Conservation (phyloP, 2,329 filamentous ascomycete species). For the Colletotrichum coccodes region DNA sequence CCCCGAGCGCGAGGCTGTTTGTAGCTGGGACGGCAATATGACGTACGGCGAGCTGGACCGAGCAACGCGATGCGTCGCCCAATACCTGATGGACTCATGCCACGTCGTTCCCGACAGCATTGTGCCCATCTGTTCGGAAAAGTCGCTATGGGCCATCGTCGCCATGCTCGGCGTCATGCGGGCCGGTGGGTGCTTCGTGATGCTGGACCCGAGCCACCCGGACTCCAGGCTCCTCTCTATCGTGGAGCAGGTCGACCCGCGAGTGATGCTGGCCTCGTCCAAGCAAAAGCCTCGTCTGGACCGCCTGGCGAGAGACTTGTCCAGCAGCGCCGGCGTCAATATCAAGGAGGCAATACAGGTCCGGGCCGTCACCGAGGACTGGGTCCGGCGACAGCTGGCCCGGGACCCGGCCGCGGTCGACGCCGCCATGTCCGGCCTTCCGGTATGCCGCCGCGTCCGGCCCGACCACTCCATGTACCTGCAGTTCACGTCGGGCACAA, state of each 20-base stretch:
- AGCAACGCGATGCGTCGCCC: neutral
- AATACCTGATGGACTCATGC: neutral
- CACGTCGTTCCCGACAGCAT: slow-evolving; percentile 39
- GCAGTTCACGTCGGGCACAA: neutral
- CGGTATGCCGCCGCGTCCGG: neutral
- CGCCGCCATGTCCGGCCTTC: neutral
- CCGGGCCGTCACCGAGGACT: neutral
- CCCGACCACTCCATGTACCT: neutral
- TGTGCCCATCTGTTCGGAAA: slow-evolving; percentile 42
- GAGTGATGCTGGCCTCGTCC: neutral
- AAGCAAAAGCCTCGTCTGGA: neutral
- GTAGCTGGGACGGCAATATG: slow-evolving; percentile 44
- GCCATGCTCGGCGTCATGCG: slow-evolving; percentile 38
- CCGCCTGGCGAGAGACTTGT: neutral
- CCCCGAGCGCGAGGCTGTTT: slow-evolving; percentile 27
- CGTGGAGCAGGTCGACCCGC: neutral
- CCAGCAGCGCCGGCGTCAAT: no score
- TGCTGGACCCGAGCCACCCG: slow-evolving; percentile 9
- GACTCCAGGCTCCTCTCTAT: neutral
- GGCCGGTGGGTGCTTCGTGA: slow-evolving; percentile 38
- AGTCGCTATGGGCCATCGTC: slow-evolving; percentile 34
- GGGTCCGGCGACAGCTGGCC: neutral
- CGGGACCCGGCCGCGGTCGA: neutral
- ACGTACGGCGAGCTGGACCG: slow-evolving; percentile 40
- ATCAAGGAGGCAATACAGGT: neutral